Conservation (phyloP, 2,329 filamentous ascomycete genomes). For the Botryotinia convoluta region DNA sequence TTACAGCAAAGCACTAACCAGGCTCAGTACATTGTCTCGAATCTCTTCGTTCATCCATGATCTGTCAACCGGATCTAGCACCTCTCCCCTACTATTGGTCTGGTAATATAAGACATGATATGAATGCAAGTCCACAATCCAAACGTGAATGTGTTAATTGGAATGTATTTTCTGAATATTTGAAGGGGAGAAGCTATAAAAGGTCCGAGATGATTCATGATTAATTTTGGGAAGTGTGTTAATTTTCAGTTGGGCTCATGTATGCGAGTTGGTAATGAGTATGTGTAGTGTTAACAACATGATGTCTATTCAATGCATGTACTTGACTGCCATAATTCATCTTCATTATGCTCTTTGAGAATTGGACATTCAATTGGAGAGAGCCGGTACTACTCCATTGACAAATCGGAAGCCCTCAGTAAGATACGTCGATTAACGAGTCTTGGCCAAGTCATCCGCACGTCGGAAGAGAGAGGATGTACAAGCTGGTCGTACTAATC, state of each 20-base stretch:
- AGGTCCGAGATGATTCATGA: slow-evolving; percentile 11
- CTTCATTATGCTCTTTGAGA: not conserved
- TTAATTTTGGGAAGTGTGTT: not conserved
- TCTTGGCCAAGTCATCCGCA: not conserved
- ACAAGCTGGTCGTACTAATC: not conserved
- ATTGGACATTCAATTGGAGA: not conserved
- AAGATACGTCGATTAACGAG: not conserved
- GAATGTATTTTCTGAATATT: slow-evolving; percentile 9
- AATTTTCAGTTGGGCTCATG: not conserved
- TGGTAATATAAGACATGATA: slow-evolving; percentile 4
- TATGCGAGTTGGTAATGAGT: not conserved
- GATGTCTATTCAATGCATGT: not conserved
- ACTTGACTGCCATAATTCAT: not conserved
- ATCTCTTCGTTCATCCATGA: slow-evolving; percentile 16
- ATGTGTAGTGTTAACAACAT: not conserved
- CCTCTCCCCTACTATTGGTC: slow-evolving; percentile 19
- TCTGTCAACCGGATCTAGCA: slow-evolving; percentile 19
- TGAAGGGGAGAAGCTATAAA: slow-evolving; percentile 12
- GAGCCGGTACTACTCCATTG: not conserved
- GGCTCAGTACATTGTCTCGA: slow-evolving; percentile 14
- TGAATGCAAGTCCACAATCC: slow-evolving; percentile 15
- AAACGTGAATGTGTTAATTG: slow-evolving; percentile 17
- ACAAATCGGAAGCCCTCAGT: not conserved
- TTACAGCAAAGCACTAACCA: not conserved
- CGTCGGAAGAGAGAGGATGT: not conserved